A percentile compares a stretch with the other conserved stretches of the same genome.
Evolutionary conservation across 257 asterid genomes (phyloP).

Genomic region (Nicotiana otophora): DNA sequence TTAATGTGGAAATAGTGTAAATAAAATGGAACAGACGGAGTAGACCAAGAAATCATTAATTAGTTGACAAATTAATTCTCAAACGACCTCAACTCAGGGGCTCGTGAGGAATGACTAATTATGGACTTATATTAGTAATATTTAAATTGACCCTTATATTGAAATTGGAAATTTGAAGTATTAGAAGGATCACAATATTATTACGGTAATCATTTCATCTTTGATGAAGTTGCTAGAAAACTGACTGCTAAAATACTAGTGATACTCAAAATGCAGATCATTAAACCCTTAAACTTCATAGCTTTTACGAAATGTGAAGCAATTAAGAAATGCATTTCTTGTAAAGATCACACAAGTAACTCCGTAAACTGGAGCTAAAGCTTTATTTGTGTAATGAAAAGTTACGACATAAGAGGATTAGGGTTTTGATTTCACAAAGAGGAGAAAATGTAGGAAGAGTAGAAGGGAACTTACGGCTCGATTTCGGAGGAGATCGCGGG

Average conservation of each 20-base stretch:
- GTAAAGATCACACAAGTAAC: neutral
- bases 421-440: neutral
- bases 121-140: neutral
- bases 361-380: neutral
- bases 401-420: neutral
- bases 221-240: neutral
- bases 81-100: neutral
- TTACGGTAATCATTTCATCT: neutral
- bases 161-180: neutral
- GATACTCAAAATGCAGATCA: neutral
- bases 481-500: constrained; percentile 1
- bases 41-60: neutral
- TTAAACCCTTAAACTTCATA: neutral
- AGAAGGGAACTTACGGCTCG: neutral
- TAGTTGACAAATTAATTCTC: neutral
- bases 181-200: neutral
- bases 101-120: no score
- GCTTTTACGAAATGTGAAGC: neutral
- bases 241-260: neutral
- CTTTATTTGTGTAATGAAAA: no score
- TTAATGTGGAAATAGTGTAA: no score
- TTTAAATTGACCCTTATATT: neutral
- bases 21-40: neutral
- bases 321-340: neutral
- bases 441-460: neutral